Evolutionary conservation across 225 moss, liverwort and hornwort genomes (phyloP).

Genomic region (Climacium dendroides): DNA sequence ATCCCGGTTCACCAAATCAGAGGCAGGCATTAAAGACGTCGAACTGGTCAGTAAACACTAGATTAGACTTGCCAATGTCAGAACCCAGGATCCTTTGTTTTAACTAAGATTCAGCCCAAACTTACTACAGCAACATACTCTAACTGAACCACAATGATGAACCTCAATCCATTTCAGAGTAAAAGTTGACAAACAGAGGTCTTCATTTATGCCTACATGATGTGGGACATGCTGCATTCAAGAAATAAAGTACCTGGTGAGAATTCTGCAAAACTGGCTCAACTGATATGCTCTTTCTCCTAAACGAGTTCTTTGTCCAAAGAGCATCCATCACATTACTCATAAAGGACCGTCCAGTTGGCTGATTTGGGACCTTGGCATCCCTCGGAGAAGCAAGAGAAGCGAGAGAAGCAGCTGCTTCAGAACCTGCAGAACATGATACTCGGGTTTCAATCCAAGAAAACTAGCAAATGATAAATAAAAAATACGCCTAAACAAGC

Average conservation of each 20-base stretch:
- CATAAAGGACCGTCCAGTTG: constrained; percentile 71
- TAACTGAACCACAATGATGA: neutral
- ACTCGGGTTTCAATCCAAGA: neutral
- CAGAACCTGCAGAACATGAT: constrained; percentile 37
- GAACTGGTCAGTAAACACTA: neutral
- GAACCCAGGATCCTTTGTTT: neutral
- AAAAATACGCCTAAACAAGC: neutral
- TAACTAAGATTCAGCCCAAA: neutral
- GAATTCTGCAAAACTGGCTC: constrained; percentile 9
- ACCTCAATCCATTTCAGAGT: neutral
- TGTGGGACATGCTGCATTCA: neutral
- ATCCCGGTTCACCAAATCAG: neutral
- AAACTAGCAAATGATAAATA: neutral
- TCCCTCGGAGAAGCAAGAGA: constrained; percentile 64
- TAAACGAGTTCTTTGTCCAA: constrained; percentile 67
- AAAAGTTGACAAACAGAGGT: neutral
- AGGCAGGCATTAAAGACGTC: neutral
- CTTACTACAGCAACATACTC: neutral
- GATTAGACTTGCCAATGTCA: neutral
- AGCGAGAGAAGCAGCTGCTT: constrained; percentile 32
- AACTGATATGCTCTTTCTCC: constrained; percentile 42
- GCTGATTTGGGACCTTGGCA: constrained; percentile 22
- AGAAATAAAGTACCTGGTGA: constrained; percentile 16
- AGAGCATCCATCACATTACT: constrained; percentile 91
- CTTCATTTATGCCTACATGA: neutral